Base-by-base conservation (phyloP, 164 flowering plant genomes). In the Chimonanthus praecox region DNA sequence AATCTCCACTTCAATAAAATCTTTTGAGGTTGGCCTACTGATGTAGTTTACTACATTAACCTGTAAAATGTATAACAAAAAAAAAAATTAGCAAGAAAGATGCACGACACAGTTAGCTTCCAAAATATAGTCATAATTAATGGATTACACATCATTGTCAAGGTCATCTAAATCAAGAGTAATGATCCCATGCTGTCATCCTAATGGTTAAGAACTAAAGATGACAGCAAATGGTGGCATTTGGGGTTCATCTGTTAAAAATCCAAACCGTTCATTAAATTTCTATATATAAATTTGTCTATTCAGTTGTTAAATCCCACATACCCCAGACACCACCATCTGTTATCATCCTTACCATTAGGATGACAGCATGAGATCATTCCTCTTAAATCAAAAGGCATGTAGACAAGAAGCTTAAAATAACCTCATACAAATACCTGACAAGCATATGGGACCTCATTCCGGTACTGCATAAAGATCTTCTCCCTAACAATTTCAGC, bases 381-480 rank as follows among this genome's bases (percentile, higher is more conserved):
- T 33, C 33, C 33, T 33, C 33, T 33, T 33, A 33, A 33, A 33
- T 33, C 33, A 33, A 33, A 20, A 63, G 66, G 33, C 8, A 63
- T 63, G 66, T 11, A 63, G 6, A 18, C 44, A 63, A n/a, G 45
- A 63, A 63, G 66, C 21, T 63, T 54, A 13, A 54, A 54, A 54
- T 54, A 54, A 54, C 10, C 33, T 33, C 9, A 68, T 47, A 2
- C 7, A 9, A 44, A 72, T 82, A 93, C 99, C 97, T 96, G 99
- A 78, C 97, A 94, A 70, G 97, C 95, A 84, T 96, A 96, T 49
- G 99, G 99, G 62, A 96, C 87, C 84, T 96, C 99, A 75, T 94
- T 83, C 10, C 92, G 89, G 75, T 89, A 96, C 75, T 93, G 98
- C 89, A 92, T 83, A 78, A 96, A 92, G 47, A 96, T 92, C 85